Conservation (phyloP, 257 asterid species). For the Capsicum pubescens region DNA sequence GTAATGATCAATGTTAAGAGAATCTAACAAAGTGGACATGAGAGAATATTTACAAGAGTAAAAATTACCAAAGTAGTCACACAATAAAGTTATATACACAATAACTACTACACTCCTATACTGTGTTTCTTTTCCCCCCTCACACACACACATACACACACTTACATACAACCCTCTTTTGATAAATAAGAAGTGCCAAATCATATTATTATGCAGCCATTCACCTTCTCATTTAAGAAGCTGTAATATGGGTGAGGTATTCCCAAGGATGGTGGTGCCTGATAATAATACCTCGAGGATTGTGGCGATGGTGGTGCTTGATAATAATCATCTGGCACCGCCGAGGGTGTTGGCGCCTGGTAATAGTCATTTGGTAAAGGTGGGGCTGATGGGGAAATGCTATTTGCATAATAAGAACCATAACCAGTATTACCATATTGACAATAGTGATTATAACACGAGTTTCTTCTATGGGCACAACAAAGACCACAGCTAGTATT, state of each 20-base stretch:
- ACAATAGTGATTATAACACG: background rate
- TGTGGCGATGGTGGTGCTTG: background rate
- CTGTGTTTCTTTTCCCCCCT: background rate
- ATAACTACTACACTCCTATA: background rate
- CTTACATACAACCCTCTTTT: background rate
- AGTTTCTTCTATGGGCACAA: background rate
- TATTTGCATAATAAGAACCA: background rate
- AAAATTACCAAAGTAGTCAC: background rate
- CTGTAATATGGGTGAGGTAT: background rate
- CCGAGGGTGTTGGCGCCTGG: no score
- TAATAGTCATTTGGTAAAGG: no score
- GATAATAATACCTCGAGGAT: background rate
- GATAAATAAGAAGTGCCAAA: background rate
- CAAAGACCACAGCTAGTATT: background rate
- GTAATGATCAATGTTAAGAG: background rate
- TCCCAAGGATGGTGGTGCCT: conserved; percentile 8
- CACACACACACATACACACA: background rate
- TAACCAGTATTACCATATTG: background rate
- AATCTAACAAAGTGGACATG: background rate
- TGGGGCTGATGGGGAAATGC: background rate
- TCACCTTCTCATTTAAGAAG: background rate
- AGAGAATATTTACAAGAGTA: background rate
- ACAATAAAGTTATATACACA: background rate
- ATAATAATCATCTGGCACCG: background rate
- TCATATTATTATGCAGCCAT: background rate